Evolutionary conservation across 176 grass and related monocot genomes (phyloP).

Genomic region (Ananas comosus): DNA sequence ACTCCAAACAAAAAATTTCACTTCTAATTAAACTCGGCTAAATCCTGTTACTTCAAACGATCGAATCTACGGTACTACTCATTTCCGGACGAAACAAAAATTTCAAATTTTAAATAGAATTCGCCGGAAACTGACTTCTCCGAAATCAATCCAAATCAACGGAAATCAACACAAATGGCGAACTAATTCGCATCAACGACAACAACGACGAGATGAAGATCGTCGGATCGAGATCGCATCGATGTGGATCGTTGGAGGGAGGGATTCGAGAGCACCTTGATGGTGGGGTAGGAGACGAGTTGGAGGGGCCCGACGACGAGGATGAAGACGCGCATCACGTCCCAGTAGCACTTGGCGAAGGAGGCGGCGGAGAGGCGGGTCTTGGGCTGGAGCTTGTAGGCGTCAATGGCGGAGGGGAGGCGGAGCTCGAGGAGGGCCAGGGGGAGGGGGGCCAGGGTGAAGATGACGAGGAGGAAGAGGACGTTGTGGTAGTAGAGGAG

Average conservation of each 20-base stretch:
- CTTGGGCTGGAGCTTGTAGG: constrained; percentile 86
- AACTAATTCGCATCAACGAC: no score
- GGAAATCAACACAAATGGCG: no score
- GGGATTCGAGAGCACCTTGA: constrained; percentile 45
- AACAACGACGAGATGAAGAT: no score
- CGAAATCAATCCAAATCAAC: no score
- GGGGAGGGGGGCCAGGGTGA: constrained; percentile 72
- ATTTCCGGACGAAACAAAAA: no score
- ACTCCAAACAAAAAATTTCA: no score
- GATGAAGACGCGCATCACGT: constrained; percentile 65
- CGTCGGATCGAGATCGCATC: background rate
- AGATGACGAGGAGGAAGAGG: constrained; percentile 68
- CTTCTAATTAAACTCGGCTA: no score
- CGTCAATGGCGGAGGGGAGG: constrained; percentile 30
- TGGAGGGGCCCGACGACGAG: constrained; percentile 76
- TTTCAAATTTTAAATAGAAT: no score
- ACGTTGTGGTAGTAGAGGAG: constrained; percentile 67
- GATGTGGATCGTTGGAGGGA: background rate
- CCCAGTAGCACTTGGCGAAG: constrained; percentile 70
- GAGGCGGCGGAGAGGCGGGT: constrained; percentile 37
- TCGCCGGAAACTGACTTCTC: no score
- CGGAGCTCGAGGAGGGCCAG: constrained; percentile 74
- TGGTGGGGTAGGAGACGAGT: constrained; percentile 60
- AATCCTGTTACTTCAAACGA: no score
- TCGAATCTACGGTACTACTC: no score